phyloP scores from a whole-genome alignment of 495 filamentous ascomycete species.

The Trichoderma reesei region DNA sequence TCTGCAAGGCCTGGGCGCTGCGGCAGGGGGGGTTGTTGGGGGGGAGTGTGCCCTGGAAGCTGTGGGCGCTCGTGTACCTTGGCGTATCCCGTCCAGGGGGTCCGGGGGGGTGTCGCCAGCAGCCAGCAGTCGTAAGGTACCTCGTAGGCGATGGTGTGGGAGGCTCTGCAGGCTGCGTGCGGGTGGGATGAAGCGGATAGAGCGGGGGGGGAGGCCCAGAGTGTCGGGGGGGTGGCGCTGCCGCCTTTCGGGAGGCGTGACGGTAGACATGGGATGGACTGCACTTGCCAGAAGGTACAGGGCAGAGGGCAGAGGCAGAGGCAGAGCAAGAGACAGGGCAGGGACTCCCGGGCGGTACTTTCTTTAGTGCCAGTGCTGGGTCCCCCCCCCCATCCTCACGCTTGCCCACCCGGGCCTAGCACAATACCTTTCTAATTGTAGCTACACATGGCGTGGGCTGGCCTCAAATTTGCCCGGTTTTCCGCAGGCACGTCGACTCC shows the following conservation, averaged over 20 bases:
- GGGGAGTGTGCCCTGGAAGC: no score
- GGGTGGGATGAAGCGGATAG: not conserved
- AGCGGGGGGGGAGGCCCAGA: not conserved
- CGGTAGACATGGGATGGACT: no score
- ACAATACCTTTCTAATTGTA: not conserved
- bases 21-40: not conserved
- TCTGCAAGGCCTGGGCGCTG: not conserved
- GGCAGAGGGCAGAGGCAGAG: no score
- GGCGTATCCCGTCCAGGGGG: no score
- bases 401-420: no score
- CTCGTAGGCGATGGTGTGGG: conserved; percentile 1
- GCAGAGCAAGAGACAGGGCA: no score
- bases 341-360: conserved; percentile 8
- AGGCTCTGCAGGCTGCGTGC: not conserved
- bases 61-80: no score
- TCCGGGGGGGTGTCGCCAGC: not conserved
- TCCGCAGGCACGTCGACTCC: not conserved
- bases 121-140: not conserved
- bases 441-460: not conserved
- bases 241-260: conserved; percentile 4
- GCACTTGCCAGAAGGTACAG: no score
- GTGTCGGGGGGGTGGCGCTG: conserved; percentile 6
- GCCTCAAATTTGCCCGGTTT: conserved; percentile 1
- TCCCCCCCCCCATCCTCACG: not conserved
- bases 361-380: not conserved